Conservation (phyloP, 768 basidiomycete species). For the Suillus decipiens region DNA sequence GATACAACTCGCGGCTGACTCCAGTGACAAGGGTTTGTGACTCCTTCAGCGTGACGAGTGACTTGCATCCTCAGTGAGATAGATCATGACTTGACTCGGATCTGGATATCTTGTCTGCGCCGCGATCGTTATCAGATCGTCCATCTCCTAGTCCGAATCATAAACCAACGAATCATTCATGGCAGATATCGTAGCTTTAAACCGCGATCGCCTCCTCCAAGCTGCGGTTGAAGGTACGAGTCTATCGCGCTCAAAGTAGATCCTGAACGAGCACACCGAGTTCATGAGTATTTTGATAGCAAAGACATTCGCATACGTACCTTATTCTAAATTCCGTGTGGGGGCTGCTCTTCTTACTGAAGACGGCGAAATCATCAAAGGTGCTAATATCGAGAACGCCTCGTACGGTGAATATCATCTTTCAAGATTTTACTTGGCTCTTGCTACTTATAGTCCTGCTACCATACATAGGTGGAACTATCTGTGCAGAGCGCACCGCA, state of each 20-base stretch:
- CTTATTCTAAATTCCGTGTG: slow-evolving; percentile 91
- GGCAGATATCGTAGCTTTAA: slow-evolving; percentile 38
- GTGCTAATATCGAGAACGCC: slow-evolving; percentile 94
- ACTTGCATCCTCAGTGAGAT: not conserved
- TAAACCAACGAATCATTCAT: slow-evolving; percentile 5
- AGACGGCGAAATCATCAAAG: slow-evolving; percentile 74
- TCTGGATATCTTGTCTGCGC: not conserved
- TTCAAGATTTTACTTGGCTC: slow-evolving; percentile 4
- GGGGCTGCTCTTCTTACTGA: slow-evolving; percentile 81
- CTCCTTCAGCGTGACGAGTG: not conserved
- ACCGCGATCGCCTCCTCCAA: slow-evolving; percentile 51
- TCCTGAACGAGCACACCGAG: slow-evolving; percentile 12
- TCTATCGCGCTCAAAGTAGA: not conserved
- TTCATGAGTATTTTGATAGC: slow-evolving; percentile 39
- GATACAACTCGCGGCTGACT: too few species aligned
- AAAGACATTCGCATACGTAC: slow-evolving; percentile 72
- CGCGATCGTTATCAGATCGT: not conserved
- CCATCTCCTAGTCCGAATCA: not conserved
- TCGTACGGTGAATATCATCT: slow-evolving; percentile 67
- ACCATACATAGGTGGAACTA: slow-evolving; percentile 65
- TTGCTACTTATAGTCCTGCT: not conserved
- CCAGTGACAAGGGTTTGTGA: not conserved
- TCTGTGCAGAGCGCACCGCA: slow-evolving; percentile 95
- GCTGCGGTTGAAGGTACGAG: slow-evolving; percentile 59
- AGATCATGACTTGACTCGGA: not conserved